Conservation (phyloP, 441 rosid species). For the Euphorbia corollata region DNA sequence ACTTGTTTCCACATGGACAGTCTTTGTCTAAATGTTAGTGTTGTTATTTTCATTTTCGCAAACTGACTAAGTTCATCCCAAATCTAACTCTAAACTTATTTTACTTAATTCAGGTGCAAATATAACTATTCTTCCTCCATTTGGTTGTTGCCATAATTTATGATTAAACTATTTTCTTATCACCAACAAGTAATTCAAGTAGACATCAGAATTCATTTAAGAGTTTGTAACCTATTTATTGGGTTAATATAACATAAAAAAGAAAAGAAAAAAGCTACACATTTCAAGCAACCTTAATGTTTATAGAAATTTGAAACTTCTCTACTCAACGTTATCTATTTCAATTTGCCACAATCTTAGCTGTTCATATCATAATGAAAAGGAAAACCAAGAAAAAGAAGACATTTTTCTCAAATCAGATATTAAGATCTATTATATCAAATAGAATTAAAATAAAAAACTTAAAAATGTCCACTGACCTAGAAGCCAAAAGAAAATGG, state of each 20-base stretch:
- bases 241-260: not conserved
- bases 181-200: not conserved
- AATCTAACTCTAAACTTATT: not conserved
- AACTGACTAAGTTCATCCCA: not conserved
- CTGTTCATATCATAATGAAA: too few species aligned
- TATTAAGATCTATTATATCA: too few species aligned
- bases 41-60: not conserved
- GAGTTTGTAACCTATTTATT: not conserved
- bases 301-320: not conserved
- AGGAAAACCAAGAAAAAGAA: too few species aligned
- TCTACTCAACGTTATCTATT: too few species aligned
- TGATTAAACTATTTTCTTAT: not conserved
- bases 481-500: too few species aligned
- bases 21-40: not conserved
- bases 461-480: too few species aligned
- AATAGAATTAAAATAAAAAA: too few species aligned
- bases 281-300: not conserved
- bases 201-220: not conserved
- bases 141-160: not conserved
- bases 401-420: too few species aligned
- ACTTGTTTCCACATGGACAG: not conserved
- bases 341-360: too few species aligned
- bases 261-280: not conserved
- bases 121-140: not conserved
- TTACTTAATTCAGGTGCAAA: not conserved